phyloP scores from a whole-genome alignment of 139 green algal species.

The Chlorella sp. region DNA sequence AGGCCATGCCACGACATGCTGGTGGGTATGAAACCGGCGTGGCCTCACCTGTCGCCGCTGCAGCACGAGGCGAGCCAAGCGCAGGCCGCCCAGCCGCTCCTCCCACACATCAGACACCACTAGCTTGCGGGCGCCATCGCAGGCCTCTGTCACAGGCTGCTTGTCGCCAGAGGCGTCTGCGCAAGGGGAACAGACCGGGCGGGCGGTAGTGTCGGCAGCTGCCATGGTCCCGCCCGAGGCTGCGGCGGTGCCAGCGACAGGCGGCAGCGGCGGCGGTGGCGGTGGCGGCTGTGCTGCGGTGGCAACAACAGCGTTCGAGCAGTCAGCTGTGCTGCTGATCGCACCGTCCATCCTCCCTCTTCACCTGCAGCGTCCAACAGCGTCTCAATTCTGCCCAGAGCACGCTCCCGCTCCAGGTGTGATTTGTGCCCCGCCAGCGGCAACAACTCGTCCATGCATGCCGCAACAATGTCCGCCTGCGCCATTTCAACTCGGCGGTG shows the following conservation, averaged over 20 bases:
- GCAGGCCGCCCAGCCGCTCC: conserved; percentile 60
- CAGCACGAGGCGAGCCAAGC: conserved; percentile 47
- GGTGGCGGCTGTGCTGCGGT: neutral
- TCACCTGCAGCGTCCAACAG: conserved; percentile 25
- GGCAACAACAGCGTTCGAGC: neutral
- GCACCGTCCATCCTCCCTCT: neutral
- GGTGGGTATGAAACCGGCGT: neutral
- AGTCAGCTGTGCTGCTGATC: neutral
- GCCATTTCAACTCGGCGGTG: neutral
- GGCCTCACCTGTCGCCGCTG: neutral
- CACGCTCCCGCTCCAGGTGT: conserved; percentile 59
- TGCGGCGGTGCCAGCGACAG: neutral
- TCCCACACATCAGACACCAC: conserved; percentile 52
- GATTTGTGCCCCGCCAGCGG: conserved; percentile 7
- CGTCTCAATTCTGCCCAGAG: conserved; percentile 35
- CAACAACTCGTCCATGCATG: conserved; percentile 8
- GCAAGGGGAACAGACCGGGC: neutral
- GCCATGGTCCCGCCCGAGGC: neutral
- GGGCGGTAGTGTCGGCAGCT: neutral
- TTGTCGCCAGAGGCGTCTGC: neutral
- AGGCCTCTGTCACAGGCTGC: neutral
- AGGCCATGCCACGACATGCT: too few relatives aligned
- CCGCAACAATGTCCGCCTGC: neutral
- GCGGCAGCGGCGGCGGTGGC: too few relatives aligned
- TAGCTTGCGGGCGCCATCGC: conserved; percentile 35